Evolutionary conservation across 2,329 filamentous ascomycete species (phyloP).

Genomic region (Sporothrix mexicana): DNA sequence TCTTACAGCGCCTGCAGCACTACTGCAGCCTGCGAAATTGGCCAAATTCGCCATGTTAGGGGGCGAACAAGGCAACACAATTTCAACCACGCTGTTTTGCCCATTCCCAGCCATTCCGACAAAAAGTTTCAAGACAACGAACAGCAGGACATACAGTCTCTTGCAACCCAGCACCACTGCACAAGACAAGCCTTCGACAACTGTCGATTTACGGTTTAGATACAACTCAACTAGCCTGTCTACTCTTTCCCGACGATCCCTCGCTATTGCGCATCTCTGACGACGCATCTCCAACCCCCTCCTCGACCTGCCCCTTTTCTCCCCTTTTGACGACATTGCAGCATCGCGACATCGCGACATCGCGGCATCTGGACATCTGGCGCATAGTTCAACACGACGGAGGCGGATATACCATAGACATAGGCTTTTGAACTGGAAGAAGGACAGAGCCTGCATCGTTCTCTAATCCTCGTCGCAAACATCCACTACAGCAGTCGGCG

Average conservation of each 20-base stretch:
- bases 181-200: neutral
- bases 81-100: neutral
- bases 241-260: no score
- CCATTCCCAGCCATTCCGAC: constrained; percentile 24
- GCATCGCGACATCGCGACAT: constrained; percentile 2
- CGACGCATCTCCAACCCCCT: neutral
- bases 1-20: neutral
- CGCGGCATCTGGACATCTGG: neutral
- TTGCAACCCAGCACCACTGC: no score
- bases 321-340: constrained; percentile 23
- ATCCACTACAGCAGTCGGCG: neutral
- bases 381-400: neutral
- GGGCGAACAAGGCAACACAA: neutral
- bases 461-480: neutral
- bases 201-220: neutral
- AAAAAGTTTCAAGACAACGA: neutral
- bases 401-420: neutral
- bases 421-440: neutral
- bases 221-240: neutral
- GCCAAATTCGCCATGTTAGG: neutral
- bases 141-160: no score
- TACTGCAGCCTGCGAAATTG: neutral
- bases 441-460: neutral
- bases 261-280: neutral
- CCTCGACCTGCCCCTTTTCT: neutral